Conservation (phyloP, 306 rosid species). For the Pachyrhizus erosus region DNA sequence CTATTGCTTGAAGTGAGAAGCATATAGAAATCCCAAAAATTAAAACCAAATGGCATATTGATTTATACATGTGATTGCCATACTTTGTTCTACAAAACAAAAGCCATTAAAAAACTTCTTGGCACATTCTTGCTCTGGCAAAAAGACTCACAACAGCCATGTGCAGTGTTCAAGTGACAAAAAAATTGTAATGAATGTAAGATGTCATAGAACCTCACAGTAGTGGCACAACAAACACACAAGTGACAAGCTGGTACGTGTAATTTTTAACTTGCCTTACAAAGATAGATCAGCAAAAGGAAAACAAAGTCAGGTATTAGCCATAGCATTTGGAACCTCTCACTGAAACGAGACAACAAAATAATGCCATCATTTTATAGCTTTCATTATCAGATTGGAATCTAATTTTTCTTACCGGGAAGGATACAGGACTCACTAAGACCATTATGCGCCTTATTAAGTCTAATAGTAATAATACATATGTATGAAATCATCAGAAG, state of each 20-base stretch:
- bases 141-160: not conserved
- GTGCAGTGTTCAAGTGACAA: not conserved
- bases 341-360: too few species aligned
- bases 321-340: too few species aligned
- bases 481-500: too few species aligned
- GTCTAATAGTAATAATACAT: not conserved
- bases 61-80: too few species aligned
- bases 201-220: not conserved
- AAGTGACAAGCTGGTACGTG: not conserved
- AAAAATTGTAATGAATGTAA: not conserved
- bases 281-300: slow-evolving; percentile 30
- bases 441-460: not conserved
- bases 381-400: not conserved
- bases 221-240: slow-evolving; percentile 6
- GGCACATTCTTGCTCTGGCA: not conserved
- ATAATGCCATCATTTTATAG: not conserved
- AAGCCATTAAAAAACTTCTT: not conserved
- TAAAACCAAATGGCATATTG: too few species aligned
- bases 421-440: not conserved
- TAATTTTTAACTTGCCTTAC: slow-evolving; percentile 36
- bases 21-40: too few species aligned
- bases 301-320: not conserved
- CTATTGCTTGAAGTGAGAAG: too few species aligned
- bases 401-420: not conserved
- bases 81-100: slow-evolving; percentile 20